A percentile compares a stretch with the other conserved stretches of the same genome.
Conservation (phyloP, 345 rosid species). For the Aethionema arabicum region DNA sequence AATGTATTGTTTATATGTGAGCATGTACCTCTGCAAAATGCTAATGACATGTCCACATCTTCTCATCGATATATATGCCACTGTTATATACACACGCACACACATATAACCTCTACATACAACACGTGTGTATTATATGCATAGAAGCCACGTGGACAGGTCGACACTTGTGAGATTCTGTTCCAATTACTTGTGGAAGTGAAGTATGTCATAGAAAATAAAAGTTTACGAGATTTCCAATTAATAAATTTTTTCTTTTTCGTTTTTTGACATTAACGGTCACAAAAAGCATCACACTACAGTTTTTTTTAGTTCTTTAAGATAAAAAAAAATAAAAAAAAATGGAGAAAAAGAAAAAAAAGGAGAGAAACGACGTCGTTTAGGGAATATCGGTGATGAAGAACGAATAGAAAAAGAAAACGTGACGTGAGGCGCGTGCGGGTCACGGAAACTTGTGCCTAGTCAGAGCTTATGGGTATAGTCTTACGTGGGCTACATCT, state of each 20-base stretch:
- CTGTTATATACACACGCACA: neutral
- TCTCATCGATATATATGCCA: conserved; percentile 21
- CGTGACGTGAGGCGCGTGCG: conserved; percentile 40
- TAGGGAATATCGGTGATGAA: neutral
- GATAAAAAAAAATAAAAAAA: conserved; percentile 1
- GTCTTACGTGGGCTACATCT: conserved; percentile 42
- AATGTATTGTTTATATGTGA: conserved; percentile 5
- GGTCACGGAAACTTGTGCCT: conserved; percentile 40
- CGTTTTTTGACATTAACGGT: conserved; percentile 12
- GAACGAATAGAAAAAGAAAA: conserved; percentile 25
- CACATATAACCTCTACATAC: conserved; percentile 10
- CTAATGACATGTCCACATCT: conserved; percentile 29
- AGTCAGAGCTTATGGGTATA: conserved; percentile 32
- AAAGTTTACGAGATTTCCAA: conserved; percentile 28
- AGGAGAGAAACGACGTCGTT: conserved; percentile 24
- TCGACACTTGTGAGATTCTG: conserved; percentile 34
- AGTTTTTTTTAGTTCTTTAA: conserved; percentile 24
- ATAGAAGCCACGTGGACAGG: conserved; percentile 17
- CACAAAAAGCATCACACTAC: conserved; percentile 24
- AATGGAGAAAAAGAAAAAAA: neutral
- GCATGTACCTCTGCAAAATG: conserved; percentile 24
- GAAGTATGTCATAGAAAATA: conserved; percentile 30
- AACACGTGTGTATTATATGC: neutral
- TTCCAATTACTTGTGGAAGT: conserved; percentile 39
- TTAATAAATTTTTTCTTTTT: conserved; percentile 18